Evolutionary conservation across 768 basidiomycete species (phyloP), one percentile per base, ranked within the genome.

Genomic region (Xerocomus spinulosus): DNA sequence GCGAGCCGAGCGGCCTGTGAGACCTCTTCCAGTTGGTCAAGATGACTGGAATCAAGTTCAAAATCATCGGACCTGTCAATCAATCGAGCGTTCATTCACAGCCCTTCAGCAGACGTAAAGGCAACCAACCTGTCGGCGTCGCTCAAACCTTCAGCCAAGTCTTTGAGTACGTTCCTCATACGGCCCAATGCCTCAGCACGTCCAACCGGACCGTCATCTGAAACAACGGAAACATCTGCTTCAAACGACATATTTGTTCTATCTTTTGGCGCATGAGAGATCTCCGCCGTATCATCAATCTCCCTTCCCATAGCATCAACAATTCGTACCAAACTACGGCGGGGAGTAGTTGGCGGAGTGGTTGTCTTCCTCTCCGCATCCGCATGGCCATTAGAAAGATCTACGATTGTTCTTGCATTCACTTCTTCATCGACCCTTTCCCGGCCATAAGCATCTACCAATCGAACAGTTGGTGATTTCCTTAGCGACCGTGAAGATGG

Each of bases 401-500:
- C 25, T 20, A 29, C 29, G 30, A 15, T 21, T 33, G 45, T 9
- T 18, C 20, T 41, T 17, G 20, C 32, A 36, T 34, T 18, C 9
- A 29, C 37, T 51, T 59, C 51, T 47, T 57, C 51, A 14, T 54
- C 41, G 42, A 42, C 36, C 52, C 67, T 64, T 59, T 80, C 75
- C 35, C 79, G 69, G 9, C 87, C 87, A 60, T 77, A 88, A 8
- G 81, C 83, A 65, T 90, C 86, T 23, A 89, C 68, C n/a, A 88
- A 58, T 21, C 84, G 78, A 29, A 89, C 73, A 41, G 71, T 71
- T 6, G 77, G 73, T 0, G 75, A 71, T 60, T 74, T 79, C 18
- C 76, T 72, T 36, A 70, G 67, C 34, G 68, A 70, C 26, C 66
- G 69, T 34, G 64, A 61, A 38, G 52, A 63, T 50, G 40, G 53